phyloP scores from a whole-genome alignment of 2,329 filamentous ascomycete species.

The Colletotrichum viniferum region DNA sequence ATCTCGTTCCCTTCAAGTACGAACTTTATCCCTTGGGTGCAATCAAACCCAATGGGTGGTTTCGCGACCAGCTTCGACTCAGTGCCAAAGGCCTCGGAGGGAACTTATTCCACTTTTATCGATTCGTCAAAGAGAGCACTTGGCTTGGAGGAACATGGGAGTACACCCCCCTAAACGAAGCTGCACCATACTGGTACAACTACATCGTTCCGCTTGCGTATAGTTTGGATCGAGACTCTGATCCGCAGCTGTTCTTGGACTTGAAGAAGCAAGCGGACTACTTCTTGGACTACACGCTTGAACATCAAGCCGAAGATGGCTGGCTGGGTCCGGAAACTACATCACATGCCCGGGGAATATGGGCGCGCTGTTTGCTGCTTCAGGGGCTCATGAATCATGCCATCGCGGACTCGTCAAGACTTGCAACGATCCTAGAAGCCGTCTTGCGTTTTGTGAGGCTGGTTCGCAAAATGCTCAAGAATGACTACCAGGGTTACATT shows the following conservation, averaged over 20 bases:
- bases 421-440: conserved; percentile 47
- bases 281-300: conserved; percentile 51
- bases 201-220: conserved; percentile 62
- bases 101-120: conserved; percentile 58
- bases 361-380: conserved; percentile 56
- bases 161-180: conserved; percentile 62
- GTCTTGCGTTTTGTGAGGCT: conserved; percentile 55
- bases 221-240: conserved; percentile 37
- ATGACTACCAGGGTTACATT: conserved; percentile 56
- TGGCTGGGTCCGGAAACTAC: conserved; percentile 60
- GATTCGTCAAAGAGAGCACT: conserved; percentile 51
- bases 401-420: conserved; percentile 49
- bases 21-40: conserved; percentile 51
- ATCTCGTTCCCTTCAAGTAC: conserved; percentile 37
- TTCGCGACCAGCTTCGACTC: conserved; percentile 52
- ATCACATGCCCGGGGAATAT: conserved; percentile 49
- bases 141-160: conserved; percentile 56
- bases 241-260: conserved; percentile 26
- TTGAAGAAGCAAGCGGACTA: conserved; percentile 25
- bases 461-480: conserved; percentile 57
- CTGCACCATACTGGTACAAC: conserved; percentile 65
- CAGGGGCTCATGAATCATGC: conserved; percentile 50
- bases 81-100: conserved; percentile 57
- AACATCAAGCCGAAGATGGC: conserved; percentile 54
- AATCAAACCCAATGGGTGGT: conserved; percentile 56